A percentile compares a stretch with the other conserved stretches of the same genome.
These are phyloP conservation scores for Tinospora cordifolia DNA, from an alignment of 164 flowering plant genomes.

Conservation along the genomic window DNA sequence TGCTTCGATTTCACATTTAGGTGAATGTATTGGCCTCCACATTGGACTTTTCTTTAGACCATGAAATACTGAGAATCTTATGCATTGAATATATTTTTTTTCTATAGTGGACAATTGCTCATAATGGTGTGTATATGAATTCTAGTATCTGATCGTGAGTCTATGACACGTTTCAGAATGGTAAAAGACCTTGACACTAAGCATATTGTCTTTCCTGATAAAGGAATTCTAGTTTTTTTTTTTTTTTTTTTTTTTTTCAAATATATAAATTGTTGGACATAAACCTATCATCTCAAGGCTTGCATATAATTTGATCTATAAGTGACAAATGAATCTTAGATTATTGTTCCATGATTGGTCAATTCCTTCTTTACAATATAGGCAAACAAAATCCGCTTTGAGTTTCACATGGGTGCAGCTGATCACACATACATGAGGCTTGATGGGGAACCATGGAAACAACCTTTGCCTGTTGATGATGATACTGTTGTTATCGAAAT, in stretches of 20 bases:
- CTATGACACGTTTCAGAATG: background rate
- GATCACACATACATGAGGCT: constrained; percentile 79
- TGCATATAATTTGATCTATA: background rate
- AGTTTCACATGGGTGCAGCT: constrained; percentile 72
- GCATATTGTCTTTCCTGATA: background rate
- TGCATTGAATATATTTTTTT: no score
- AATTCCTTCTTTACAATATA: constrained; percentile 17
- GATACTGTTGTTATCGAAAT: constrained; percentile 73
- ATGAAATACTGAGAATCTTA: no score
- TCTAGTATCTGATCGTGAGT: background rate
- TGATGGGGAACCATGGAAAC: constrained; percentile 98
- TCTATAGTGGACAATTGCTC: background rate
- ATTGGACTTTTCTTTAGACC: no score
- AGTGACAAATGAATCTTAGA: background rate
- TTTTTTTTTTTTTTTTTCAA: background rate
- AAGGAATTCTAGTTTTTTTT: background rate
- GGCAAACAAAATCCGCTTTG: constrained; percentile 74
- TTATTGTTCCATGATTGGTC: background rate
- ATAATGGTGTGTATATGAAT: background rate
- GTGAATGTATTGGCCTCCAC: no score
- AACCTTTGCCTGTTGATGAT: constrained; percentile 80
- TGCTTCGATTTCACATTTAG: no score
- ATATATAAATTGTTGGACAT: background rate
- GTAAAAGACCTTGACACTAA: background rate
- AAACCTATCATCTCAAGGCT: background rate